Evolutionary conservation across 2,329 filamentous ascomycete species (phyloP), one percentile per base, ranked within the genome.

Genomic region (Monosporascus sp.): DNA sequence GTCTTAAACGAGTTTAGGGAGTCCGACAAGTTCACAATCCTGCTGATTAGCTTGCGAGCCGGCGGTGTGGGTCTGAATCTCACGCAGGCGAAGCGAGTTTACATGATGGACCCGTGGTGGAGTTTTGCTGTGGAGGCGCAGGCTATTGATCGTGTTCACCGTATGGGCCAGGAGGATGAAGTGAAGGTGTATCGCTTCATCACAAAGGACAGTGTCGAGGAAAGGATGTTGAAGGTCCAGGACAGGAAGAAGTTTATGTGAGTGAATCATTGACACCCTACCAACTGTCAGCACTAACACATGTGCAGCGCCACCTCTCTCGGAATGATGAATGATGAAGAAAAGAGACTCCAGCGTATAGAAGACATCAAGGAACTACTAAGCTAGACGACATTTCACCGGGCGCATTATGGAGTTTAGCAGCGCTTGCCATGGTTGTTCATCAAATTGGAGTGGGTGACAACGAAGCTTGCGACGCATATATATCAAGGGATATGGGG

Each of bases 41-140:
- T 99, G 4, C 77, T 99, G 2, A 81, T 99, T 49, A 93, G 87
- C 62, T 75, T 99, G 52, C 82, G 90, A 20, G 94, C 95, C 0
- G 94, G 95, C 5, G 95, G 94, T 24, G 94, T 99, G 0, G 94
- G 94, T 0, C 77, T 99, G 44, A 99, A 99, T 66, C 72, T 99
- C 56, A 97, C 93, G 0, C 86, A 85, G 60, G 94, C 94, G 6
- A 90, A 86, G 58, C 79, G 89, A 51, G 95, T 99, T 5, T 99
- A 88, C 74, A 95, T 99, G 89, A 97, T 99, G 94, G 94, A 99
- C 70, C 94, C 94, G 0, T 99, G 94, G 94, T 99, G 94, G 94
- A 95, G 89, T 66, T 99, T 93, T 70, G 92, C 94, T 0, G 86
- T 97, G 14, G 94, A 99, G 72, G 90, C 92, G 5, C 94, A 99